A percentile compares a stretch with the other conserved stretches of the same genome.
Evolutionary conservation across 2,329 filamentous ascomycete species (phyloP).

Genomic region (Chalaropsis ovoidea): DNA sequence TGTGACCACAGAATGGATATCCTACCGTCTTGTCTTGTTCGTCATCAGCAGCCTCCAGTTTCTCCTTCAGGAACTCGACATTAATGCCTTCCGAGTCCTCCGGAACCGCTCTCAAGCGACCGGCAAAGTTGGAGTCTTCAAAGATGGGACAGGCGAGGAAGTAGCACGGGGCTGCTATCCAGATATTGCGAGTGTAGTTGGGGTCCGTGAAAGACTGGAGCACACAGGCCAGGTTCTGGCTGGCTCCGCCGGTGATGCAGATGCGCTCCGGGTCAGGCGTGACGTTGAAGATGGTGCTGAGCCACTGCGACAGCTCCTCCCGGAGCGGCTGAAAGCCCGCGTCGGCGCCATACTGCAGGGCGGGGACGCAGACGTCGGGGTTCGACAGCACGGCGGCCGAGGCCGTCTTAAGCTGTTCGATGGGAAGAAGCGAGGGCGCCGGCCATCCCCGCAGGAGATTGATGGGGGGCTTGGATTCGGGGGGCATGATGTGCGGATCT

Average conservation of each 20-base stretch:
- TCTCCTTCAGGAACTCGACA: constrained; percentile 38
- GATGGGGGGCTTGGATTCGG: constrained; percentile 39
- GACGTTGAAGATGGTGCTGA: constrained; percentile 34
- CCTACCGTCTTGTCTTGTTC: constrained; percentile 25
- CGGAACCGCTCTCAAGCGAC: constrained; percentile 56
- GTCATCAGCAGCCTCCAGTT: constrained; percentile 29
- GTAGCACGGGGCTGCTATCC: constrained; percentile 74
- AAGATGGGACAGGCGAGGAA: constrained; percentile 80
- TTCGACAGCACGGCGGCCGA: constrained; percentile 52
- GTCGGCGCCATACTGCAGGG: constrained; percentile 72
- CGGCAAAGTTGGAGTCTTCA: constrained; percentile 64
- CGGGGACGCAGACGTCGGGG: constrained; percentile 48
- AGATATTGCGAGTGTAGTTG: constrained; percentile 60
- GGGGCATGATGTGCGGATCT: constrained; percentile 25
- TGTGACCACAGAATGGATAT: background rate
- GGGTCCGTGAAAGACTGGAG: constrained; percentile 75
- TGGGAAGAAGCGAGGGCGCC: constrained; percentile 52
- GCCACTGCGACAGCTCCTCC: constrained; percentile 58
- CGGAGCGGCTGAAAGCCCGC: constrained; percentile 62
- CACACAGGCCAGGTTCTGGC: constrained; percentile 68
- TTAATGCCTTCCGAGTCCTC: constrained; percentile 73
- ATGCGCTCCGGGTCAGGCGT: constrained; percentile 47
- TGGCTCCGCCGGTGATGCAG: constrained; percentile 75
- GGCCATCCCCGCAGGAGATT: constrained; percentile 64
- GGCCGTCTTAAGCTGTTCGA: constrained; percentile 50